Conservation (phyloP, 495 filamentous ascomycete genomes). For the Xylaria longipes region DNA sequence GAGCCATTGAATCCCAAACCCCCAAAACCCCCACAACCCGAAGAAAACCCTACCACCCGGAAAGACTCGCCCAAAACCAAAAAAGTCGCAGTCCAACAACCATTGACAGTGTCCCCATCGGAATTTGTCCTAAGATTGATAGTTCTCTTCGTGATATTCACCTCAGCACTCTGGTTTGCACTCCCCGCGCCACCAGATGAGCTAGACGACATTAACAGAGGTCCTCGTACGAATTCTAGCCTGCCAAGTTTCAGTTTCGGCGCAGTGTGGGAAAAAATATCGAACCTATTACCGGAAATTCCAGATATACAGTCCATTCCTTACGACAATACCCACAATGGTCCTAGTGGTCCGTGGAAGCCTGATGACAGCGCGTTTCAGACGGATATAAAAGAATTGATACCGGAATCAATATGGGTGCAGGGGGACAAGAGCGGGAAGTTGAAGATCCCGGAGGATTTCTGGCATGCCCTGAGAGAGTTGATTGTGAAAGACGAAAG, state of each 20-base stretch:
- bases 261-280: conserved; percentile 19
- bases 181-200: conserved; percentile 8
- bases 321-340: background rate
- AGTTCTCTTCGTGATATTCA: background rate
- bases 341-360: background rate
- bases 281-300: conserved; percentile 27
- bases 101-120: background rate
- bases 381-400: conserved; percentile 34
- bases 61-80: background rate
- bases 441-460: conserved; percentile 54
- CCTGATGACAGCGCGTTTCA: conserved; percentile 25
- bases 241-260: conserved; percentile 1
- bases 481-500: conserved; percentile 40
- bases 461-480: conserved; percentile 60
- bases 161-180: background rate
- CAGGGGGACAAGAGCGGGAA: conserved; percentile 50
- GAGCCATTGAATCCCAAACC: background rate
- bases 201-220: background rate
- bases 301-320: background rate
- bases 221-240: background rate
- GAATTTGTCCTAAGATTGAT: background rate
- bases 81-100: background rate
- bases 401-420: conserved; percentile 49
- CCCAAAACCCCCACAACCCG: background rate
- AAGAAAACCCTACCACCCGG: background rate